Percentiles rank a stretch among this genome's conserved stretches.
Evolutionary conservation across 345 rosid species (phyloP).

Genomic region (Crucihimalaya himalaica): DNA sequence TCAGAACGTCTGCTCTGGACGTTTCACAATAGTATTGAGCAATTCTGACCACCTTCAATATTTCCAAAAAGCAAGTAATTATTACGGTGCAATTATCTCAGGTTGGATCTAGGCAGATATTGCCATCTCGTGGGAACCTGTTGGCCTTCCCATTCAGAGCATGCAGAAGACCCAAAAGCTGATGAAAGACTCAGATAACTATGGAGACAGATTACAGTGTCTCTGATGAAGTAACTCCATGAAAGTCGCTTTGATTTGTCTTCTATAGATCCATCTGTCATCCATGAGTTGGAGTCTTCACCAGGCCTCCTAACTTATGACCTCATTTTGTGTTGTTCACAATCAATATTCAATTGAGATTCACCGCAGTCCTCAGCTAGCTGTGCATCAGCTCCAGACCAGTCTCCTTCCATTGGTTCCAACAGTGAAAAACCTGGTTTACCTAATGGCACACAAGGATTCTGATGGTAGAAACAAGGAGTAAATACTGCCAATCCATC

Average conservation of each 20-base stretch:
- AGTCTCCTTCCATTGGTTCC: constrained; percentile 47
- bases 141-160: neutral
- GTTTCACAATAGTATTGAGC: neutral
- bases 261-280: constrained; percentile 53
- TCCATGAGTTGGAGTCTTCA: constrained; percentile 41
- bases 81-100: constrained; percentile 34
- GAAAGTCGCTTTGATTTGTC: constrained; percentile 52
- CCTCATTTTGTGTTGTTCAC: constrained; percentile 48
- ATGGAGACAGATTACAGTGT: constrained; percentile 40
- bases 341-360: constrained; percentile 48
- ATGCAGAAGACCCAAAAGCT: constrained; percentile 28
- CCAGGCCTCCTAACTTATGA: constrained; percentile 10
- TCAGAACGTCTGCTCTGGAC: constrained; percentile 4
- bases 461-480: constrained; percentile 46
- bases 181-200: constrained; percentile 46
- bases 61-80: constrained; percentile 34
- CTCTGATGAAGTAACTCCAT: constrained; percentile 43
- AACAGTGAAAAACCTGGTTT: constrained; percentile 33
- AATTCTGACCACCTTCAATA: constrained; percentile 31
- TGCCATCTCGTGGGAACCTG: constrained; percentile 34
- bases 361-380: constrained; percentile 38
- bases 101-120: constrained; percentile 29
- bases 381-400: constrained; percentile 48
- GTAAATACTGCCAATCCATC: constrained; percentile 50
- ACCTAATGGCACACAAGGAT: constrained; percentile 50